Base-by-base conservation (phyloP, 805 yeast species). In the Kazachstania psychrophila region DNA sequence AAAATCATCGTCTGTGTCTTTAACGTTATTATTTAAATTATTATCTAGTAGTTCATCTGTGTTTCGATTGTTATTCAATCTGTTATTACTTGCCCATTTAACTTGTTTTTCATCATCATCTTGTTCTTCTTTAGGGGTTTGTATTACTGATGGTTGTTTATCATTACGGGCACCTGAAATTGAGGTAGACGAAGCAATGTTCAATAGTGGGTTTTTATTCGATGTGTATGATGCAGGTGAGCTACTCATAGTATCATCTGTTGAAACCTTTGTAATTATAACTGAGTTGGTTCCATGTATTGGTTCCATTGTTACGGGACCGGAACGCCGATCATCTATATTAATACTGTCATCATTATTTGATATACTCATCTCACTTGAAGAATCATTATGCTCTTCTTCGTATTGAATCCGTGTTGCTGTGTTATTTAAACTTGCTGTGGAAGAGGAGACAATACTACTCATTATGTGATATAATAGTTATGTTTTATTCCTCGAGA, bases 171-270 rank as follows among this genome's bases (percentile, higher is more conserved):
- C 11, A 3, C 23, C 24, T 29, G 32, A 29, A 10, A 24, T 32
- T 10, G 34, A 23, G 12, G 22, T 15, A 15, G 20, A 13, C 1
- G 31, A 15, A 5, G 12, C n/a, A 18, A 9, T 24, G n/a, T 24
- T 23, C 5, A 10, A 14, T 15, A 25, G 23, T 17, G 25, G 17
- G 12, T 17, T 32, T 13, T 23, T 36, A 18, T 22, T 37, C n/a
- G 47, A 36, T 11, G 29, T 30, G 9, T 18, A 36, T n/a, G 47
- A 44, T 9, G 45, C 25, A 13, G 43, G 44, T 11, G 47, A 42
- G 28, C 47, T 44, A 35, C 47, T 42, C 41, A 44, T 30, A 12
- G 47, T 37, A 18, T 44, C 47, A 6, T 42, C 43, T 10, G 45
- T 39, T 12, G 45, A 36, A 7, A 36, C 39, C 22, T 39, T 44